Evolutionary conservation across 352 stramenopile species (phyloP), one percentile per base, ranked within the genome.

Genomic region (Globisporangium perplexum): DNA sequence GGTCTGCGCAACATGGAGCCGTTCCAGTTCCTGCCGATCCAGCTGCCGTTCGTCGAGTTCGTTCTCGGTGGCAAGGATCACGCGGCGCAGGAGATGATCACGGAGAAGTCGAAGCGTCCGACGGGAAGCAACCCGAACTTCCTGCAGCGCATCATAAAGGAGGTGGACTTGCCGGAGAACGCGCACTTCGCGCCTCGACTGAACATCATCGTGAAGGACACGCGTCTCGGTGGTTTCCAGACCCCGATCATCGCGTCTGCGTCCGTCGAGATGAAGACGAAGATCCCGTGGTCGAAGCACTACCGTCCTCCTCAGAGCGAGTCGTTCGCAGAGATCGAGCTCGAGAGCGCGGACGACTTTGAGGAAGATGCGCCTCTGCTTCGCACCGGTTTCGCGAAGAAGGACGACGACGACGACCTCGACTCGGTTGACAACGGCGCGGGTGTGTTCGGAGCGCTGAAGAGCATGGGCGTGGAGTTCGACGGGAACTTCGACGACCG

Each of bases 171-270:
- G n/a, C 90, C 90, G 0, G 80, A 89, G 22, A 89, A 97, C 51
- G 74, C 86, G 4, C 72, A 94, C 33, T 97, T 96, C 56, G 73
- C 90, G 0, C 87, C 90, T 26, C 85, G 86, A 3, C 59, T 97
- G 22, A 95, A 96, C 50, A 89, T 96, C 43, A 90, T 92, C 43
- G 86, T 96, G 12, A 87, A 92, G 50, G 88, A 97, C 59, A 93
- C 83, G 8, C 82, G 86, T 33, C 69, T 97, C 1, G 88, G 88
- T 41, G 88, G 88, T 2, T 93, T 93, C 55, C 81, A 85, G 55
- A 90, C 66, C 7, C 86, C 88, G 0, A 92, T 94, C 46, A 66
- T 97, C 31, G 88, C 82, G 1, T 90, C 81, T 46, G 78, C 80
- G 26, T 88, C 86, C 3, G 86, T 96, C 47, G 79, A 93, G 57